Evolutionary conservation across 768 basidiomycete species (phyloP).

Genomic region (Hypsizygus marmoreus): DNA sequence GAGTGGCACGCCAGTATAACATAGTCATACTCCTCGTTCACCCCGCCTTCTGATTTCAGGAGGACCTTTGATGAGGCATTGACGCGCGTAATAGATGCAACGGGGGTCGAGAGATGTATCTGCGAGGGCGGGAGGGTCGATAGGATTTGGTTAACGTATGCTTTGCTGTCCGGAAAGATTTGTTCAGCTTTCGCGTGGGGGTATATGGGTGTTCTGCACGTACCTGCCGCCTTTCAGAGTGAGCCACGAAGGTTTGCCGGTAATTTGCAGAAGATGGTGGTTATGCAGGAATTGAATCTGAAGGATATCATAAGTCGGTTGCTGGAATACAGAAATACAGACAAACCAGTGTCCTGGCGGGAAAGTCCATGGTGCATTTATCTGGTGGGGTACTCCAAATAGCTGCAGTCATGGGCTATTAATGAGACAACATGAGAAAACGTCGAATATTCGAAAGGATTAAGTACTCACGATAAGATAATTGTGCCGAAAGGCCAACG

Average conservation of each 20-base stretch:
- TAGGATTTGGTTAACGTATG: conserved; percentile 68
- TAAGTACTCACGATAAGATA: conserved; percentile 65
- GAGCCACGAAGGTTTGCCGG: conserved; percentile 70
- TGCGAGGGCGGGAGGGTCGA: conserved; percentile 50
- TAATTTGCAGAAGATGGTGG: conserved; percentile 72
- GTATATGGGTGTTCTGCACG: conserved; percentile 9
- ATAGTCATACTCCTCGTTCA: conserved; percentile 56
- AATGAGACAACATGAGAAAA: too few relatives aligned
- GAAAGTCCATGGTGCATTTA: conserved; percentile 69
- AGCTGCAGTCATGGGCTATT: conserved; percentile 83
- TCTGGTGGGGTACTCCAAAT: conserved; percentile 81
- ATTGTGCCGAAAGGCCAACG: conserved; percentile 67
- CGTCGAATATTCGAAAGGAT: neutral
- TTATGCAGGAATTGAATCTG: conserved; percentile 74
- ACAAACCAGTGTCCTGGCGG: conserved; percentile 61
- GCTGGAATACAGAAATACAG: neutral
- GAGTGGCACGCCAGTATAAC: conserved; percentile 78
- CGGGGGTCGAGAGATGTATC: conserved; percentile 61
- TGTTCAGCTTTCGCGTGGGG: neutral
- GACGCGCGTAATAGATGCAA: conserved; percentile 40
- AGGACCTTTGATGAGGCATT: conserved; percentile 32
- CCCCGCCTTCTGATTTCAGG: conserved; percentile 49
- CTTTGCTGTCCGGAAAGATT: conserved; percentile 40
- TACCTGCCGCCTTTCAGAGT: conserved; percentile 76
- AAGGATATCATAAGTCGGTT: neutral